Base-by-base conservation (phyloP, 2,329 filamentous ascomycete genomes). In the Fusarium sp. region DNA sequence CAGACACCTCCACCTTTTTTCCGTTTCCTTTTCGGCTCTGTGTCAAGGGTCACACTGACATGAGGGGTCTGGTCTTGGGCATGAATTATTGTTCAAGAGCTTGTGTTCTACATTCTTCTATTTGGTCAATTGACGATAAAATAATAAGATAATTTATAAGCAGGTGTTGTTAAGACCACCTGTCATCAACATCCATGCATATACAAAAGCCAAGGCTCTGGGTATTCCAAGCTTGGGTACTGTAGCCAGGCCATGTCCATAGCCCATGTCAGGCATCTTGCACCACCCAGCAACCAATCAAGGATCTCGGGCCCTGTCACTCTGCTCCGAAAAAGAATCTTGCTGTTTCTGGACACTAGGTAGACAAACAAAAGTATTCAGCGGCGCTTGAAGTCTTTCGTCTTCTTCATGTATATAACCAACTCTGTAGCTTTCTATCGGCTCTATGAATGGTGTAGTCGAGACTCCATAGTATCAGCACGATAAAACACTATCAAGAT, bases 211-310 rank as follows among this genome's bases (percentile, higher is more conserved):
- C 55, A 36, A 58, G n/a, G 14, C 22, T 28, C 41, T 58, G 30
- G n/a, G 32, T 58, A 48, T 24, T 58, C 41, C 39, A 30, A 56
- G 11, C 26, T 56, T 56, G 36, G 52, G 52, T 56, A 39, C 52
- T 42, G 52, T 56, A 56, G 26, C 52, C 52, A 56, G 36, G 1
- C 52, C 36, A 4, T 55, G 14, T 45, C 42, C 42, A 20, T 42
- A 42, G 26, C 22, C 52, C 52, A 12, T 32, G 52, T 32, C 36
- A 42, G 26, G 36, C 36, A 56, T 41, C 26, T 41, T 44, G 52
- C 51, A 28, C 24, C 51, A 44, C 32, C 18, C 55, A 14, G 4
- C 32, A 48, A 13, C 55, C 41, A 48, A 58, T 48, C 55, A 58
- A 36, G 39, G 11, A 58, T 58, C 39, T 34, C 24, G 14, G n/a